These are phyloP conservation scores for Leavenworthia alabamica DNA, from an alignment of 345 rosid species.

Conservation along the genomic window DNA sequence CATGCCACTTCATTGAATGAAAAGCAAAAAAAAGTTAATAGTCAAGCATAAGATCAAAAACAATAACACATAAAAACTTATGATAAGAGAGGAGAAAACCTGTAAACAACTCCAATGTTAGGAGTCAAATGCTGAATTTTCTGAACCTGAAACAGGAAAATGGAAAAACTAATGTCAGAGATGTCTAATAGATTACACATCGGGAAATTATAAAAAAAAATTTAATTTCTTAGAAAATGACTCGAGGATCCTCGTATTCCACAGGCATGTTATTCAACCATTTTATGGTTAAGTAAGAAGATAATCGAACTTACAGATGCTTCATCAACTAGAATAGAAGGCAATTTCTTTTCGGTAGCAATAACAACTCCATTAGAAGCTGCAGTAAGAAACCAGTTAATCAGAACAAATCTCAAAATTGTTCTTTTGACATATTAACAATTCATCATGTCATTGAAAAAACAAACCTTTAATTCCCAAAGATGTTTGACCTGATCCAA, in stretches of 20 bases:
- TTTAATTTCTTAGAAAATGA: background rate
- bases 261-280: background rate
- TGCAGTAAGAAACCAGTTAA: conserved; percentile 27
- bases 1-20: conserved; percentile 64
- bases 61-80: background rate
- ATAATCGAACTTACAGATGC: conserved; percentile 54
- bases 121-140: conserved; percentile 84
- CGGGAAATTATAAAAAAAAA: background rate
- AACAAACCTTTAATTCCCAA: conserved; percentile 79
- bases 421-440: background rate
- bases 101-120: conserved; percentile 94
- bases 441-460: background rate
- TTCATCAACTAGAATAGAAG: conserved; percentile 92
- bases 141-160: conserved; percentile 56
- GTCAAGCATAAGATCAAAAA: background rate
- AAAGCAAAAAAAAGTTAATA: background rate
- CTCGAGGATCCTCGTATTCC: background rate
- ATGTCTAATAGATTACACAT: background rate
- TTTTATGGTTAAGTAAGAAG: background rate
- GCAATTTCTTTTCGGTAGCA: conserved; percentile 86
- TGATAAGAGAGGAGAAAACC: conserved; percentile 37
- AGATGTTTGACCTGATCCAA: conserved; percentile 93
- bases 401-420: background rate
- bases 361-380: conserved; percentile 95
- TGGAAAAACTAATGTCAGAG: background rate